Evolutionary conservation across 345 rosid species (phyloP).

Genomic region (Eucalyptus pauciflora): DNA sequence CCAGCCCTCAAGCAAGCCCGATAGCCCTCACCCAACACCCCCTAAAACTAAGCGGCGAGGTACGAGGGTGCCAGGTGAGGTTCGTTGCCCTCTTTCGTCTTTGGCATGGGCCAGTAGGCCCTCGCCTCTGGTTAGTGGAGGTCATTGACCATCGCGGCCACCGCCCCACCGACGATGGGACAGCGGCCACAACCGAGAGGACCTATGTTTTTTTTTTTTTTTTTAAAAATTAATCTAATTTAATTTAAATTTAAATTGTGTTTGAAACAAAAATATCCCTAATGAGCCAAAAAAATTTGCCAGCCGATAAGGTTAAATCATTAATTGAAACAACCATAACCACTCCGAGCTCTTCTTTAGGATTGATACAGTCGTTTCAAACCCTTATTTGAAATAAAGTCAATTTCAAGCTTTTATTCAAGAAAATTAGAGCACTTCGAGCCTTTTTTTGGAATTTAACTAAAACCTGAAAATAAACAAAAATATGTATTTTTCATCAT

Average conservation of each 20-base stretch:
- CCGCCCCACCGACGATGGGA: rapidly evolving
- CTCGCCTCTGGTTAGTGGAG: no score
- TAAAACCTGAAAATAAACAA: no score
- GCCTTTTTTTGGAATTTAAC: no score
- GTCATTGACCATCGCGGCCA: rapidly evolving
- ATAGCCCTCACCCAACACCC: no score
- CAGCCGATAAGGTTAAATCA: rapidly evolving
- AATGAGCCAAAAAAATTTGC: no score
- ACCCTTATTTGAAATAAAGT: no score
- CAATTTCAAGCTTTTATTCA: rapidly evolving
- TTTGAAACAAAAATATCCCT: no score
- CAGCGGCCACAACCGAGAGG: rapidly evolving
- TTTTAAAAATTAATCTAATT: no score
- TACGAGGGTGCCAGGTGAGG: rapidly evolving
- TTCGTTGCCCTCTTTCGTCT: rapidly evolving
- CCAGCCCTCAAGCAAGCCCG: rapidly evolving
- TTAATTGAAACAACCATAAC: rapidly evolving
- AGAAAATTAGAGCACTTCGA: no score
- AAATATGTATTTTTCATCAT: rapidly evolving
- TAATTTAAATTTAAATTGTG: no score
- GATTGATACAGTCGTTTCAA: rapidly evolving
- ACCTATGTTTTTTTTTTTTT: no score
- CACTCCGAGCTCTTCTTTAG: rapidly evolving
- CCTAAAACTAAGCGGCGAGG: rapidly evolving
- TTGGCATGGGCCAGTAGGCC: rapidly evolving